Base-by-base conservation (phyloP, 352 stramenopile genomes). In the Lagenidium giganteum region DNA sequence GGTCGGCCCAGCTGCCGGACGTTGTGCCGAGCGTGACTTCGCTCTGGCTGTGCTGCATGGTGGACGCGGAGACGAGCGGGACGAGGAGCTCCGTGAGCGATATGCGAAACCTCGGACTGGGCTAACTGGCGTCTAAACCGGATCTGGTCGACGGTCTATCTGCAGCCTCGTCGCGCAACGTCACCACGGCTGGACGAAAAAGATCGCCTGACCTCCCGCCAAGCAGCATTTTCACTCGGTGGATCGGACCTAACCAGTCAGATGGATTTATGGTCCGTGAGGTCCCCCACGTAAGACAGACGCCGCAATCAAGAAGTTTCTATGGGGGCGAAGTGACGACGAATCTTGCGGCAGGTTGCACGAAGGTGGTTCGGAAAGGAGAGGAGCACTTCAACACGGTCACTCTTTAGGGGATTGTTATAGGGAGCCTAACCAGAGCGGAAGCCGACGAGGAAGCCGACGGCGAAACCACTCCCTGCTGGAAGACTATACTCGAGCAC, bases 401-500 rank as follows among this genome's bases (percentile, higher is more conserved):
- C 52, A 54, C 38, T 54, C 26, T 51, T 50, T 38, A 8, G 18
- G 17, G 21, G 9, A 11, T 24, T 23, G 6, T 25, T 24, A 28
- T 49, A 23, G 45, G 12, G n/a, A n/a, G 32, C 9, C 23, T 70
- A 93, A 31, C 78, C 81, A 5, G 72, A 62, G 35, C 81, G 81
- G 57, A 91, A 93, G 27, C 81, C 81, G 18, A 91, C 24, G 20
- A 87, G 53, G 37, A 91, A 91, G 29, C 81, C 81, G 11, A 71
- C 57, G 6, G 73, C 66, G 38, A 87, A 91, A n/a, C 78, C 78
- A 36, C 70, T 88, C 11, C 78, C 76, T 13, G 76, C 78, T 4
- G 81, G 81, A 31, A 91, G 49, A 64, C 60, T 89, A 53, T 79
- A 88, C 49, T 93, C 67, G 34, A 91, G 64, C 39, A 86, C 70